Evolutionary conservation across 192 early-diverging fungal species (phyloP), one percentile per base, ranked within the genome.

Genomic region (Backusella morwellensis): DNA sequence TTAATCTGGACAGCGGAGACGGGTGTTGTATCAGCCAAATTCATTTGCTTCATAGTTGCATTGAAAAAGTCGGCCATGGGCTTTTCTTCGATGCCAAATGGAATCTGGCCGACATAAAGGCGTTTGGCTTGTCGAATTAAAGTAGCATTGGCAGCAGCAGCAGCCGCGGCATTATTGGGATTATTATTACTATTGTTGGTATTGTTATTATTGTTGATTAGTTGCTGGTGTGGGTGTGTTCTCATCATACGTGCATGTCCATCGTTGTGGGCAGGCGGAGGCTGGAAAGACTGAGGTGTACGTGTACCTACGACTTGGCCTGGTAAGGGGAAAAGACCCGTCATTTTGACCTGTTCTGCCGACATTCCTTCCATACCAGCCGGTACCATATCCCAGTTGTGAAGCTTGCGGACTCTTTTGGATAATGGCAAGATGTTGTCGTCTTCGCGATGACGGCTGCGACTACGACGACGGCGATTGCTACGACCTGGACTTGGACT

Each of bases 321-420:
- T 74, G 92, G 93, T 36, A 92, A 84, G 26, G 93, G 94, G 78
- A 95, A 95, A 70, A 90, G 85, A 15, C 93, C 96, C 36, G 95
- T 93, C 19, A 89, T 88, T 83, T 99, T 99, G 72, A 94, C 97
- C 71, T 98, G 94, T 52, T 85, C 80, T 9, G 94, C 94, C 32
- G 91, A 89, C 83, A 98, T 88, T 56, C 88, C 91, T 81, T 98
- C 96, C 75, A 90, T 98, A 29, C 96, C 96, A 11, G 89, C 87
- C 40, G 98, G 98, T 11, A 95, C 85, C 68, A 94, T 83, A 85
- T 99, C 98, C 98, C 98, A 99, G 81, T 93, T 90, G 73, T 91
- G 90, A 35, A 98, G 89, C 81, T 94, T 96, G 21, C 92, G 86
- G 17, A 82, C 83, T 70, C 95, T 81, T 76, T 92, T 85, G 77